These are phyloP conservation scores for Biscogniauxia mediterranea DNA, from an alignment of 2,329 filamentous ascomycete genomes.

Conservation along the genomic window DNA sequence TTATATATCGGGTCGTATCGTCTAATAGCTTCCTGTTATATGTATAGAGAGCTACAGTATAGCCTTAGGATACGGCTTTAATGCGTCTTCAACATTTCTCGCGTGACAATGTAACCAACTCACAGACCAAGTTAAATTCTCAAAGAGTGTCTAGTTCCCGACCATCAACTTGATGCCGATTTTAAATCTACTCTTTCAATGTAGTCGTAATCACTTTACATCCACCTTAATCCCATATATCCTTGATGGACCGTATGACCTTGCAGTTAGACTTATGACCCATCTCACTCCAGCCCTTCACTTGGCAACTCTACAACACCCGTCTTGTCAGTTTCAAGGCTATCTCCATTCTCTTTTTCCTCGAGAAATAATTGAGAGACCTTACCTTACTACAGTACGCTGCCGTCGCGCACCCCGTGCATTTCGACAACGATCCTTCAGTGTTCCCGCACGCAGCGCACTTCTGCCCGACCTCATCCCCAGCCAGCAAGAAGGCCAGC, in stretches of 20 bases:
- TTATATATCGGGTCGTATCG: too few species aligned
- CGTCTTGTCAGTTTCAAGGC: neutral
- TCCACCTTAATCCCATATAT: slow-evolving; percentile 33
- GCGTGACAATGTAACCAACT: too few species aligned
- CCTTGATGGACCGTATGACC: slow-evolving; percentile 38
- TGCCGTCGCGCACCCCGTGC: slow-evolving; percentile 43
- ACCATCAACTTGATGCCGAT: too few species aligned
- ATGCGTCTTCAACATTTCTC: too few species aligned
- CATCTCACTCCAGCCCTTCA: slow-evolving; percentile 40
- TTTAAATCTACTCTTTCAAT: too few species aligned
- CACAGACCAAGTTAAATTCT: too few species aligned
- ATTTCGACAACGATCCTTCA: slow-evolving; percentile 35
- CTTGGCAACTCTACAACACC: slow-evolving; percentile 40
- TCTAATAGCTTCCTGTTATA: too few species aligned
- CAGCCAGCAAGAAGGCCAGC: slow-evolving; percentile 16
- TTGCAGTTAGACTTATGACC: slow-evolving; percentile 46
- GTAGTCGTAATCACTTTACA: neutral
- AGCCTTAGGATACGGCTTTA: too few species aligned
- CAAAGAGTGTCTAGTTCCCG: too few species aligned
- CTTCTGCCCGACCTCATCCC: slow-evolving; percentile 10
- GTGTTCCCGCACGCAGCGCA: slow-evolving; percentile 27
- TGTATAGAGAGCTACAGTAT: too few species aligned
- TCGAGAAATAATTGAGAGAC: neutral
- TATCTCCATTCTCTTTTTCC: neutral
- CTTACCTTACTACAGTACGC: slow-evolving; percentile 48